Base-by-base conservation (phyloP, 768 basidiomycete species). In the Boletellus ananiceps region DNA sequence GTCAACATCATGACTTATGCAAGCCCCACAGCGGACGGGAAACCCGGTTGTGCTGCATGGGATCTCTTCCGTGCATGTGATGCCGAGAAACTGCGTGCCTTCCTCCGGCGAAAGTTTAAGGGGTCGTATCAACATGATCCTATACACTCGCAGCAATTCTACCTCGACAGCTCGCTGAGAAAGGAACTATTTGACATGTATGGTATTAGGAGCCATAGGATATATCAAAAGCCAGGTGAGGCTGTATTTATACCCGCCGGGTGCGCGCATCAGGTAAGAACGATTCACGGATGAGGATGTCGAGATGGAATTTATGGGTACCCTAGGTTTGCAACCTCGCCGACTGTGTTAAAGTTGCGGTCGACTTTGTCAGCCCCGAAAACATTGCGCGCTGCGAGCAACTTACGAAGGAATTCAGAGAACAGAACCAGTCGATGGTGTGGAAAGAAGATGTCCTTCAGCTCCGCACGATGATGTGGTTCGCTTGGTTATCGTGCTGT, bases 371-470 rank as follows among this genome's bases (percentile, higher is more conserved):
- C 56, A 90, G 87, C 74, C 86, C 93, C 37, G 90, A 96, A 72
- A 96, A 95, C 64, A 84, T 97, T 34, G 73, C 71, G 41, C 80
- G 91, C 31, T 97, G 94, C 67, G 89, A 89, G 68, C 75, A 76
- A 65, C 76, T 97, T 47, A 93, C 89, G 52, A 74, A 76, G 57
- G 93, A 97, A 70, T 96, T 96, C 70, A 78, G 93, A 50, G 82
- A 84, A 63, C 89, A 94, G 70, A 95, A 95, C 62, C 83, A 86
- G 65, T 79, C 80, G 44, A 83, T 83, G 74, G 84, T 79, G 37
- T 97, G 94, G 94, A 93, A 94, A 68, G 87, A 92, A 64, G 94
- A 97, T 62, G 88, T 95, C 5, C 73, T 97, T 58, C 91, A 94
- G 70, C 74, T 96, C 53, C 77, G 86, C 50, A 88, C 85, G 49